Base-by-base conservation (phyloP, 768 basidiomycete genomes). In the Russula virescens region DNA sequence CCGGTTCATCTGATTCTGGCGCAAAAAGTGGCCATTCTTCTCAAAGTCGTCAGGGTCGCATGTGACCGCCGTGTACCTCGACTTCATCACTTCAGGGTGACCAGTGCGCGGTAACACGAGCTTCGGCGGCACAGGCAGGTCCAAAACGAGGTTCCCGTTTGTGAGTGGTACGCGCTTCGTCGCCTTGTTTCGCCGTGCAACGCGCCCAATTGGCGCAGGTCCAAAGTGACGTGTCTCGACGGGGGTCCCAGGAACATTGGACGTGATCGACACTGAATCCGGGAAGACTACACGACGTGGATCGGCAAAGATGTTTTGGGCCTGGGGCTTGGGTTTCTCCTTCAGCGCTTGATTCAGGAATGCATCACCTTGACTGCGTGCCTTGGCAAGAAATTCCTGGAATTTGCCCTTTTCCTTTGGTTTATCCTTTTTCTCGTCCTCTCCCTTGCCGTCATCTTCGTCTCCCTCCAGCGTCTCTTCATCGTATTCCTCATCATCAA, bases 31-130 rank as follows among this genome's bases (percentile, higher is more conserved):
- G 13, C 90, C 87, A 51, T 84, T 84, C 71, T 80, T 82, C 73
- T 90, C 86, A 71, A 95, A 97, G 38, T 95, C 88, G 71, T 98
- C 91, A 1, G 95, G 94, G 71, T 94, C 93, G 72, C 94, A 93
- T 11, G 94, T 97, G 6, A 95, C 89, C 0, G 92, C 94, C 6
- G 94, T 94, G 72, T 88, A 93, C 62, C 89, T 79, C 25, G 86
- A 83, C 70, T 83, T 81, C 67, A 77, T 84, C 71, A 87, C 90
- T 74, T 94, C 91, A 49, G 83, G 79, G 68, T 87, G 82, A 61
- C 87, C 83, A 50, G 80, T 74, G 69, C 89, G 74, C 34, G 89
- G 87, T 62, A 97, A 74, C 21, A 94, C 83, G 45, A 98, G 78
- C 69, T 88, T 88, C 3, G 90, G 85, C 8, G 95, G 95, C 2